Evolutionary conservation across 2,329 filamentous ascomycete genomes (phyloP).

Genomic region (Aspergillus latus): DNA sequence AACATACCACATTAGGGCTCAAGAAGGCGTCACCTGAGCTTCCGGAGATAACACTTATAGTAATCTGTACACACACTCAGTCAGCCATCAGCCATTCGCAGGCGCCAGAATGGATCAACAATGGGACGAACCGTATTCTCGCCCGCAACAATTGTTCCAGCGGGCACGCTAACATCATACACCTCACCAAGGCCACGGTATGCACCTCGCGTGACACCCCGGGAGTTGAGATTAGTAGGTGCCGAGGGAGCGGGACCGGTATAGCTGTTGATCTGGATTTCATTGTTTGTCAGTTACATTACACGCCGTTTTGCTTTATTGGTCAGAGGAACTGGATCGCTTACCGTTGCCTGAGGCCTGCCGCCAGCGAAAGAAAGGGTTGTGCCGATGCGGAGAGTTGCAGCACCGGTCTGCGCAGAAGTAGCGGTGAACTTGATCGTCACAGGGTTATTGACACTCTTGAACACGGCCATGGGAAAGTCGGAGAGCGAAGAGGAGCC

Average conservation of each 20-base stretch:
- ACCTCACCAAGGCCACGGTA: conserved; percentile 65
- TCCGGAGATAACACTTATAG: conserved; percentile 59
- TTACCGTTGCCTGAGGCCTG: conserved; percentile 52
- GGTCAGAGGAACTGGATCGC: too few species aligned
- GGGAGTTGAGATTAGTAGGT: conserved; percentile 63
- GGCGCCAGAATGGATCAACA: too few species aligned
- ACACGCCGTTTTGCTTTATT: not conserved
- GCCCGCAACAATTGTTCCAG: conserved; percentile 59
- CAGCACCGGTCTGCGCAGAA: conserved; percentile 51
- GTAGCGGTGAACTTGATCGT: conserved; percentile 61
- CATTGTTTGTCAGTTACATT: not conserved
- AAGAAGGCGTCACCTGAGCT: conserved; percentile 57
- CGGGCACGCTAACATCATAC: conserved; percentile 61
- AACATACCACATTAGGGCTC: conserved; percentile 54
- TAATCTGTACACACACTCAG: conserved; percentile 41
- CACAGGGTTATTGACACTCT: conserved; percentile 58
- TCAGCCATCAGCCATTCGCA: not conserved
- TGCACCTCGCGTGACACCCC: conserved; percentile 65
- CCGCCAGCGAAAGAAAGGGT: conserved; percentile 63
- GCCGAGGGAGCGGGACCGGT: conserved; percentile 51
- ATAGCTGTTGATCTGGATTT: conserved; percentile 54
- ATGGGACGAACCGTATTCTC: conserved; percentile 51
- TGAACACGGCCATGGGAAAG: conserved; percentile 68
- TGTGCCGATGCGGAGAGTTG: conserved; percentile 64
- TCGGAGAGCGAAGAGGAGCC: conserved; percentile 53